Evolutionary conservation across 495 filamentous ascomycete genomes (phyloP), one percentile per base, ranked within the genome.

Genomic region (Cercophora samala): DNA sequence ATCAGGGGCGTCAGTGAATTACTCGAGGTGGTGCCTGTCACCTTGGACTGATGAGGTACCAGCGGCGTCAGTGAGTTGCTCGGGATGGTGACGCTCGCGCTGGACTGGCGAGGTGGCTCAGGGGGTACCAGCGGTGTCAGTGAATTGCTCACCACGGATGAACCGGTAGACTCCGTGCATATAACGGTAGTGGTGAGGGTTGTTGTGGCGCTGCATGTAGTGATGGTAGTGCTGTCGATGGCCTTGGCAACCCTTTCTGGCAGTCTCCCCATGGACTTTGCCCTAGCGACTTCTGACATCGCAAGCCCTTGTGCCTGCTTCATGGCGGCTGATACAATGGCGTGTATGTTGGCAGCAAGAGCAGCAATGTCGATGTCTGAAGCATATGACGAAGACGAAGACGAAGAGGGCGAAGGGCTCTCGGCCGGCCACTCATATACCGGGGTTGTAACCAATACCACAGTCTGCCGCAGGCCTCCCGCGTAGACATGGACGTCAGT

Each of bases 391-490:
- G 55, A 52, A 15, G 54, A n/a, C 15, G 55, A 52, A 15, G 54
- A 25, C 29, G 21, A 17, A 9, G 9, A 52, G 11, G 52, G 15
- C 18, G 37, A 17, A n/a, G 26, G 22, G 6, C 22, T 55, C 5
- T 54, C 21, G n/a, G 64, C 64, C 11, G 71, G 71, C 56, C 61
- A 73, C 54, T 64, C 67, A 32, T 64, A 67, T 5, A 70, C 71
- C 22, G 64, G 66, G 4, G 66, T 71, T 15, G 68, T 70, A 11
- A 72, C 51, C 4, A 25, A 37, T 9, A 74, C 26, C 25, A 68
- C 62, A 17, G 53, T 70, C 58, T 70, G 70, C 4, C 72, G 72
- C 15, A 72, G 21, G 3, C 70, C 72, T 1, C 70, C 72, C 0
- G 58, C 58, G 25, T 63, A 52, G 19, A 67, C 42, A 32, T 58